Percentiles rank a stretch among this genome's conserved stretches.
These are phyloP conservation scores for Pythium periplocum DNA, from an alignment of 352 stramenopile genomes.

Conservation along the genomic window DNA sequence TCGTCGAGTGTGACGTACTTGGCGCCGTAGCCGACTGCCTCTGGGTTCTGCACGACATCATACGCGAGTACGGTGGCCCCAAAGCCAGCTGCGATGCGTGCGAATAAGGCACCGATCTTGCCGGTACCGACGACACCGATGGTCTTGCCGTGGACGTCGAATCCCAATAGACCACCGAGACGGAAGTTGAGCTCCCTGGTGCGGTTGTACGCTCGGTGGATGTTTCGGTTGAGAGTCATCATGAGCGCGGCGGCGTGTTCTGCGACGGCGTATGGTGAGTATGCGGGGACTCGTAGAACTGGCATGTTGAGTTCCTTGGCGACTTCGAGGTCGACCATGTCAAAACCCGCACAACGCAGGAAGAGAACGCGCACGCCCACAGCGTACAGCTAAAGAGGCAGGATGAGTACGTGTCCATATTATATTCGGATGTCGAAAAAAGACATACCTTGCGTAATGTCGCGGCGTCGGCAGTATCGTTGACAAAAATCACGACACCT, in stretches of 20 bases:
- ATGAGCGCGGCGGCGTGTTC: constrained; percentile 73
- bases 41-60: constrained; percentile 55
- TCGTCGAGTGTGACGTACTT: constrained; percentile 61
- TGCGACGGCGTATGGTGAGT: constrained; percentile 74
- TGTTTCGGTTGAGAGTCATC: constrained; percentile 81
- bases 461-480: constrained; percentile 67
- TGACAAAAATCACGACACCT: constrained; percentile 81
- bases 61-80: constrained; percentile 50
- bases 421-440: constrained; percentile 20
- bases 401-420: constrained; percentile 7
- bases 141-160: constrained; percentile 69
- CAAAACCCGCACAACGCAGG: constrained; percentile 76
- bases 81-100: constrained; percentile 31
- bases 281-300: constrained; percentile 61
- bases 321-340: constrained; percentile 65
- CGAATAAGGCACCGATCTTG: constrained; percentile 46
- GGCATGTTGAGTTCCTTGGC: constrained; percentile 56
- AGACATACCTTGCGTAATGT: constrained; percentile 33
- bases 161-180: constrained; percentile 49
- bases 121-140: constrained; percentile 59
- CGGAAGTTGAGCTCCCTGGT: constrained; percentile 75
- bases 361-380: constrained; percentile 60
- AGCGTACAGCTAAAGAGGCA: constrained; percentile 29
- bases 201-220: constrained; percentile 68
- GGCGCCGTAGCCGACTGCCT: constrained; percentile 34